phyloP scores from a whole-genome alignment of 2,329 filamentous ascomycete species.

The Colletotrichum viniferum region DNA sequence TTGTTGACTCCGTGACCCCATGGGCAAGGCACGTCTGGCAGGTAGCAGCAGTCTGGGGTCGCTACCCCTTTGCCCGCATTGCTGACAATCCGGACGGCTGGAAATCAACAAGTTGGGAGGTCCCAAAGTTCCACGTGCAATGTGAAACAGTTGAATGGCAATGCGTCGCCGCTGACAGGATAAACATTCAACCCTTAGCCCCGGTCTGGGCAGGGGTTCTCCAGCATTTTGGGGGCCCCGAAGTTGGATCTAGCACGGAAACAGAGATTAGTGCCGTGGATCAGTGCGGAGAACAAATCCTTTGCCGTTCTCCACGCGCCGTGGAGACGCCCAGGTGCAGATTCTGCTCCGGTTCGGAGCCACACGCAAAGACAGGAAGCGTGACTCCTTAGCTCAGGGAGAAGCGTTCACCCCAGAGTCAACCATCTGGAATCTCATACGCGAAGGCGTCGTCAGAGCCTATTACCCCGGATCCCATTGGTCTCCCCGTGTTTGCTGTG shows the following conservation, averaged over 20 bases:
- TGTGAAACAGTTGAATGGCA: not conserved
- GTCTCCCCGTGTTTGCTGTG: not conserved
- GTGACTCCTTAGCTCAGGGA: not conserved
- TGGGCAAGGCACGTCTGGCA: not conserved
- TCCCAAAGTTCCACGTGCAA: slow-evolving; percentile 6
- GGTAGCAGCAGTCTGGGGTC: slow-evolving; percentile 3
- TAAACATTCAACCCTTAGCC: slow-evolving; percentile 12
- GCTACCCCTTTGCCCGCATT: not conserved
- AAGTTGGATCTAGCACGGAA: slow-evolving; percentile 15
- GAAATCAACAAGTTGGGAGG: not conserved
- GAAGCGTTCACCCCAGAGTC: slow-evolving; percentile 20
- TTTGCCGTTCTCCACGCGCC: slow-evolving; percentile 1
- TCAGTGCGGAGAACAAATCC: slow-evolving; percentile 11
- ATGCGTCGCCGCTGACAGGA: slow-evolving; percentile 3
- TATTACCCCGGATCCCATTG: slow-evolving; percentile 13
- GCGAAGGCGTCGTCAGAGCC: not conserved
- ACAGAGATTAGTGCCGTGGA: not conserved
- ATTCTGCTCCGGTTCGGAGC: slow-evolving; percentile 21
- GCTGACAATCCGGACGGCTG: not conserved
- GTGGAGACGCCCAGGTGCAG: slow-evolving; percentile 12
- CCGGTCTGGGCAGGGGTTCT: slow-evolving; percentile 13
- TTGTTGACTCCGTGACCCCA: not conserved
- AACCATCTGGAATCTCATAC: not conserved
- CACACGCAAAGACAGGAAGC: not conserved
- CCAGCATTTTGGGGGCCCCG: slow-evolving; percentile 5